phyloP scores from a whole-genome alignment of 164 flowering plant genomes.

The Cinnamomum chago region DNA sequence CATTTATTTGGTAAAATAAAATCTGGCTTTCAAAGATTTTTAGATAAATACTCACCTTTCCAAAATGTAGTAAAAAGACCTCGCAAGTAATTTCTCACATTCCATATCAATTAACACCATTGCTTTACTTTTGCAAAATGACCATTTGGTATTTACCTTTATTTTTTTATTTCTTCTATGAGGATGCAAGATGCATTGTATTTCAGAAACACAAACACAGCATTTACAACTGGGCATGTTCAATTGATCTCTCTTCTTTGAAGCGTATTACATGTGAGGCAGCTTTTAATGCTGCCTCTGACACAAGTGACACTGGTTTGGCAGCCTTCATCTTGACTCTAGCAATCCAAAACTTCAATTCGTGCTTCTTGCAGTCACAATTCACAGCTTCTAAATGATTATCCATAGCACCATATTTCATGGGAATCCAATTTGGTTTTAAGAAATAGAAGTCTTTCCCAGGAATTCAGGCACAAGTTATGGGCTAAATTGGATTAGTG shows the following conservation, averaged over 20 bases:
- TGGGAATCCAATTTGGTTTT: neutral
- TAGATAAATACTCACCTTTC: no score
- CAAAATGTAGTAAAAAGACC: no score
- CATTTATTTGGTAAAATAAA: no score
- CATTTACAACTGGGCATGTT: neutral
- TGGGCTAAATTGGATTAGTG: neutral
- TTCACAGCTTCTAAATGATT: neutral
- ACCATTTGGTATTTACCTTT: no score
- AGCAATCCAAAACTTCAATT: neutral
- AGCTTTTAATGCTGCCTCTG: neutral
- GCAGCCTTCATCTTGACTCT: neutral
- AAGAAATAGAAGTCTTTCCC: neutral
- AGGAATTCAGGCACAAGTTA: neutral
- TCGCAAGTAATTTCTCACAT: no score
- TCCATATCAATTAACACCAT: no score
- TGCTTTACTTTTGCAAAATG: no score
- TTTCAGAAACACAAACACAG: neutral
- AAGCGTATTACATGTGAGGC: neutral
- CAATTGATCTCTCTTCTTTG: neutral
- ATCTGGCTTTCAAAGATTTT: no score
- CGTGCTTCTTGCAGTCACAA: neutral
- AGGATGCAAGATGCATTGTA: neutral
- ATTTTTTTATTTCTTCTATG: no score
- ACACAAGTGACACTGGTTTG: neutral
- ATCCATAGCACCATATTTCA: neutral